Evolutionary conservation across 139 green algal species (phyloP).

Genomic region (Closterium sp.): DNA sequence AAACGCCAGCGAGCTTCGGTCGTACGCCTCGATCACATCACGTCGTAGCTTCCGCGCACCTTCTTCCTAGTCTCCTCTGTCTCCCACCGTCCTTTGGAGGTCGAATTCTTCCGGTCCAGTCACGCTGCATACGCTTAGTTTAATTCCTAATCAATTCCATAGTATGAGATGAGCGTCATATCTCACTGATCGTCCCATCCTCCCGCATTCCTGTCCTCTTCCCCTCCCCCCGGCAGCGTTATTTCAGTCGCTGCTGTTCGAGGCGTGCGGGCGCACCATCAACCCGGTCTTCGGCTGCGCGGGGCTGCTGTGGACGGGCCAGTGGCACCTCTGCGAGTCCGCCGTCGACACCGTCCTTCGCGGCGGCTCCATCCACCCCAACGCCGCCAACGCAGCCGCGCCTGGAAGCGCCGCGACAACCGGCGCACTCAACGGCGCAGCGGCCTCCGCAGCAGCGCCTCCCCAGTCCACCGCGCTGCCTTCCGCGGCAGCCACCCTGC

Average conservation of each 20-base stretch:
- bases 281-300: constrained; percentile 43
- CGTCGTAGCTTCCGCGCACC: not conserved
- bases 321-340: constrained; percentile 44
- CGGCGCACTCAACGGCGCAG: no score
- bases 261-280: constrained; percentile 51
- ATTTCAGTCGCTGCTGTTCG: constrained; percentile 51
- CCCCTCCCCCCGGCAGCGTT: constrained; percentile 9
- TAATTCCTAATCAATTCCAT: no score
- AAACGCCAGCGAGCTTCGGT: not conserved
- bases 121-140: not conserved
- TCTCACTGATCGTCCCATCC: no score
- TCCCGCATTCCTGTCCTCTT: not conserved
- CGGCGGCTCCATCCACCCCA: constrained; percentile 22
- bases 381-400: not conserved
- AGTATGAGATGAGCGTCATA: no score
- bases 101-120: not conserved
- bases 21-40: not conserved
- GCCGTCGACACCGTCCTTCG: constrained; percentile 46
- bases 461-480: not conserved
- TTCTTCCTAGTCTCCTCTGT: not conserved
- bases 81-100: not conserved
- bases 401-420: not conserved
- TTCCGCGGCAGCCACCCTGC: not conserved
- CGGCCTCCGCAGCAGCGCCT: not conserved
- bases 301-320: constrained; percentile 37